Conservation (phyloP, 2,329 filamentous ascomycete species). For the Pyrenophora tritici-repentis region DNA sequence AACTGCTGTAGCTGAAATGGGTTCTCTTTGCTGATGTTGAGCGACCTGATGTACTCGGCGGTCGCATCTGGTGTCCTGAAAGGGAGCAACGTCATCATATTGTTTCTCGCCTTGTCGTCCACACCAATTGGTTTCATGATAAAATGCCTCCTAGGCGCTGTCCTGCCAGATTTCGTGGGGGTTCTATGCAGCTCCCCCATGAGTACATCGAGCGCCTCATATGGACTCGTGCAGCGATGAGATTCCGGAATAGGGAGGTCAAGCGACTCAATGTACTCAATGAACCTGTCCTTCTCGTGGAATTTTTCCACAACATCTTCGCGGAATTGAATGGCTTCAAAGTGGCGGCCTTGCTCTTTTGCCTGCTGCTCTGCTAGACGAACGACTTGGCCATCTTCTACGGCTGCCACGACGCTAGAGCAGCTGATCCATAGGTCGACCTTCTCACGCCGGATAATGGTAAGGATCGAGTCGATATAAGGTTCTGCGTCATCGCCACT, state of each 20-base stretch:
- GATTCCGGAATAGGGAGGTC: constrained; percentile 48
- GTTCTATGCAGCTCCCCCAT: constrained; percentile 20
- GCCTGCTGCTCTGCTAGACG: constrained; percentile 56
- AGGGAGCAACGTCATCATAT: constrained; percentile 68
- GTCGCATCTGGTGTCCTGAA: constrained; percentile 60
- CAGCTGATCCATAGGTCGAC: constrained; percentile 76
- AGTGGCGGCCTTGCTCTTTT: constrained; percentile 53
- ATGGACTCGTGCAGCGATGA: constrained; percentile 58
- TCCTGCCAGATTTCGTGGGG: constrained; percentile 11
- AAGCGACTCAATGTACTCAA: constrained; percentile 60
- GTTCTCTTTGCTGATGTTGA: constrained; percentile 59
- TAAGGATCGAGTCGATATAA: constrained; percentile 63
- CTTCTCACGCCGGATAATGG: constrained; percentile 63
- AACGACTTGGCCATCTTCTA: constrained; percentile 70
- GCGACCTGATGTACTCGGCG: constrained; percentile 56
- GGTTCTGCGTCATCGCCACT: constrained; percentile 45
- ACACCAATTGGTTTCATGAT: constrained; percentile 70
- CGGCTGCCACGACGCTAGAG: constrained; percentile 67
- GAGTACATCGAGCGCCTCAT: constrained; percentile 61
- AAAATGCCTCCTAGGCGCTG: constrained; percentile 54
- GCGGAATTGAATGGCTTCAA: constrained; percentile 68
- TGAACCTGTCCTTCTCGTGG: constrained; percentile 70
- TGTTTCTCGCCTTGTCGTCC: constrained; percentile 62
- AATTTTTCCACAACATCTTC: constrained; percentile 61
- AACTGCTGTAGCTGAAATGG: constrained; percentile 74